A percentile compares a stretch with the other conserved stretches of the same genome.
Conservation (phyloP, 768 basidiomycete species). For the Dictyophora rubrovolvata region DNA sequence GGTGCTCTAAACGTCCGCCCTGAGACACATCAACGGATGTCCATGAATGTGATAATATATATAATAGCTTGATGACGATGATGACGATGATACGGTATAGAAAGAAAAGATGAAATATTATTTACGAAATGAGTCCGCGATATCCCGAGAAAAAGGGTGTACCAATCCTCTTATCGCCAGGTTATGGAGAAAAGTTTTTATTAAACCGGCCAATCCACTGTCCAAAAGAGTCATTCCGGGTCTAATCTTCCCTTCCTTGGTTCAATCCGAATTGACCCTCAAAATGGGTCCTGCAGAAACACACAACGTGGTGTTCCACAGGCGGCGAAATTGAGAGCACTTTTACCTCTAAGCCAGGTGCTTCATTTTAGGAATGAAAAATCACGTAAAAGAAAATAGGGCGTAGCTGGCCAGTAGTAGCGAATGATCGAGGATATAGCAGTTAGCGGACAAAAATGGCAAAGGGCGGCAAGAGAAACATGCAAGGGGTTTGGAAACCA, state of each 20-base stretch:
- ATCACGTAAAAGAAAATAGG: not conserved
- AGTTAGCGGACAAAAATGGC: too few relatives aligned
- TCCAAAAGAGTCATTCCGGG: not conserved
- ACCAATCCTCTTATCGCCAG: not conserved
- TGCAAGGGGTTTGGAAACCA: too few relatives aligned
- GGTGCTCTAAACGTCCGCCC: not conserved
- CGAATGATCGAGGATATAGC: too few relatives aligned
- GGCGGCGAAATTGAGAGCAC: not conserved
- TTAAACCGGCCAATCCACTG: not conserved
- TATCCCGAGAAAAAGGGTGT: not conserved
- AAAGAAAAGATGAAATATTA: not conserved
- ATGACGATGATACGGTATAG: not conserved
- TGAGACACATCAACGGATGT: not conserved
- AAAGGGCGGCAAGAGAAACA: too few relatives aligned
- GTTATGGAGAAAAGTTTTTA: not conserved
- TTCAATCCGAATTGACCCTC: not conserved
- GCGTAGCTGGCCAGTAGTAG: too few relatives aligned
- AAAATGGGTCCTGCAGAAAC: not conserved
- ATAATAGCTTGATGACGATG: not conserved
- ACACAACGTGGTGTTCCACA: not conserved
- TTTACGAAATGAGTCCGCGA: not conserved
- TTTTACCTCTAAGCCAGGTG: not conserved
- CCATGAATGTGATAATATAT: not conserved
- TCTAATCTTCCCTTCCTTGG: not conserved
- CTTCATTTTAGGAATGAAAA: not conserved